A percentile compares a stretch with the other conserved stretches of the same genome.
These are phyloP conservation scores for Filobasidium uniguttulatum DNA, from an alignment of 1,284 basidiomycete genomes.

Conservation along the genomic window DNA sequence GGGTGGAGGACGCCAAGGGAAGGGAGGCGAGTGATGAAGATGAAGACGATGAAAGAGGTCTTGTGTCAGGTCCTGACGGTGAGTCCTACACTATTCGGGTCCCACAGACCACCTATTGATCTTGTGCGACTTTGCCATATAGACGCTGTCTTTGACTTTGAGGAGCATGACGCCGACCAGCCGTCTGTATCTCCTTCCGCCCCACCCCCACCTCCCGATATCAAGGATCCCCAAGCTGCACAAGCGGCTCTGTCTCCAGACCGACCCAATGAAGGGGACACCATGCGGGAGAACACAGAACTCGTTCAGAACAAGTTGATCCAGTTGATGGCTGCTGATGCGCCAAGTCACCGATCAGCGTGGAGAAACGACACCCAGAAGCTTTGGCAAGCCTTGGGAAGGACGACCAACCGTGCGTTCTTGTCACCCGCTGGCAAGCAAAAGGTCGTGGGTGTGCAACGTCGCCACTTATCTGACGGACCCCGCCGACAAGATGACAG, in stretches of 20 bases:
- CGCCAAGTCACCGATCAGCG: conserved; percentile 33
- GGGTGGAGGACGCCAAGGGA: conserved; percentile 6
- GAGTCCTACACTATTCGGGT: background rate
- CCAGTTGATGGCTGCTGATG: conserved; percentile 31
- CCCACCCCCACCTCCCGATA: background rate
- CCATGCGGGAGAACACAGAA: conserved; percentile 11
- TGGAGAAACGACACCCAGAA: conserved; percentile 22
- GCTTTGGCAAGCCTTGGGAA: conserved; percentile 13
- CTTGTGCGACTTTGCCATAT: background rate
- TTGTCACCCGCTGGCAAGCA: background rate
- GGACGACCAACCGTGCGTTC: conserved; percentile 3
- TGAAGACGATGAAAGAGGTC: background rate
- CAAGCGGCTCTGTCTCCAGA: background rate
- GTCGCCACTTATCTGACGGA: conserved; percentile 1
- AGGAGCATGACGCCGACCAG: conserved; percentile 18
- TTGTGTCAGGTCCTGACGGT: conserved; percentile 9
- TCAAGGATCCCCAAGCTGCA: background rate
- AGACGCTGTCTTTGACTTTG: conserved; percentile 37
- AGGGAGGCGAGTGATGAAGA: conserved; percentile 2
- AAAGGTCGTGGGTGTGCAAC: background rate
- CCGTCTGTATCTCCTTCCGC: too few relatives aligned
- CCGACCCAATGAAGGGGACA: background rate
- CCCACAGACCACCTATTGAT: too few relatives aligned
- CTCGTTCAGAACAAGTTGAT: conserved; percentile 32
- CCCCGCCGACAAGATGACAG: conserved; percentile 16